Percentiles rank a stretch among this genome's conserved stretches.
Conservation (phyloP, 371 early-diverging fungal genomes). For the Blyttiomyces sp. region DNA sequence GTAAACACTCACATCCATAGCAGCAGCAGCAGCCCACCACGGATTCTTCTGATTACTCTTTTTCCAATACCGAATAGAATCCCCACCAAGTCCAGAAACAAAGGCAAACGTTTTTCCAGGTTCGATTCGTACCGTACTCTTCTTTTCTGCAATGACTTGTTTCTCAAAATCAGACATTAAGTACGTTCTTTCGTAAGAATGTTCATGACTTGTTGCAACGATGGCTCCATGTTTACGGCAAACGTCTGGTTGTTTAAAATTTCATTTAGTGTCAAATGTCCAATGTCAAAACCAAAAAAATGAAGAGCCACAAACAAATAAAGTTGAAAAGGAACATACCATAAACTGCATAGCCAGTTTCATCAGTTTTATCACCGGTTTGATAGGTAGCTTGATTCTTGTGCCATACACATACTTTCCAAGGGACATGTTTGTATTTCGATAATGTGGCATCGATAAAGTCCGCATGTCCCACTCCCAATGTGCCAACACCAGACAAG, state of each 20-base stretch:
- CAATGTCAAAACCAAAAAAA: neutral
- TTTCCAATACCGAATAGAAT: constrained; percentile 31
- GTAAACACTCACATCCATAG: constrained; percentile 21
- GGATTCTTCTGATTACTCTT: constrained; percentile 17
- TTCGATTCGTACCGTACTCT: constrained; percentile 11
- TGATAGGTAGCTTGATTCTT: constrained; percentile 42
- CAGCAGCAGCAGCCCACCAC: constrained; percentile 41
- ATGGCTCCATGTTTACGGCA: constrained; percentile 40
- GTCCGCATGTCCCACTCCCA: constrained; percentile 30
- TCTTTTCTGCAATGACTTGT: constrained; percentile 8
- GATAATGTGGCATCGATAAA: constrained; percentile 18
- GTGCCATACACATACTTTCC: constrained; percentile 44
- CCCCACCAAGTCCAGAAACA: constrained; percentile 41
- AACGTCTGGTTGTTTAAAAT: constrained; percentile 17
- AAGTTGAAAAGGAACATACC: constrained; percentile 6
- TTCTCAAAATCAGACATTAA: constrained; percentile 32
- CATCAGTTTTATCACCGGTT: constrained; percentile 39
- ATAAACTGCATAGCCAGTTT: constrained; percentile 42
- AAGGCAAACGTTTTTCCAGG: constrained; percentile 36
- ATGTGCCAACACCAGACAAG: constrained; percentile 40
- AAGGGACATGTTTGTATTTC: constrained; percentile 18
- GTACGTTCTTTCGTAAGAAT: constrained; percentile 36
- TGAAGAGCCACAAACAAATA: neutral
- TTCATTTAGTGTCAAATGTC: neutral
- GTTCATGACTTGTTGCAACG: constrained; percentile 40